Evolutionary conservation across 2,329 filamentous ascomycete genomes (phyloP), one percentile per base, ranked within the genome.

Genomic region (Botryotinia convoluta): DNA sequence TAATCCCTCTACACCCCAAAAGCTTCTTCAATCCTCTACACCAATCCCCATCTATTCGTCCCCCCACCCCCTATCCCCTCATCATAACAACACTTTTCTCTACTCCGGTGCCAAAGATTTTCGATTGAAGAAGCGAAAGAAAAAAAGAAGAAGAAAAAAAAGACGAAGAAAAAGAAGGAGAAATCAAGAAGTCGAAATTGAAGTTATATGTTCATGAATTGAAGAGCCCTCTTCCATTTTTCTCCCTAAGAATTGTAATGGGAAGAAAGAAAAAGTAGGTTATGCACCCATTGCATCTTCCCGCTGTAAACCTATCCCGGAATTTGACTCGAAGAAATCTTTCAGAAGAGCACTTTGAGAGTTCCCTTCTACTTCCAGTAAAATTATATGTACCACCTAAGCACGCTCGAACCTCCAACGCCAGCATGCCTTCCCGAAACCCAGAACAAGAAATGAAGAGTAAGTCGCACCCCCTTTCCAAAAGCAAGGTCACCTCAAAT

Each of bases 161-260:
- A 37, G 18, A 60, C 37, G 35, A 60, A 60, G 16, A 32, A 39
- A 39, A 39, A 32, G 12, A 60, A 14, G 20, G 10, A 60, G 4
- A 35, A 60, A 12, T 12, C n/a, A 37, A 22, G 6, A 57, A 48
- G 51, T 54, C 45, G 10, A 16, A 29, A 44, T 42, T 29, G 61
- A 68, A 64, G 44, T 57, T 68, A 29, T 42, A 57, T 68, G 35
- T 68, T 68, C 65, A 68, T 68, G n/a, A 68, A 42, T 68, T n/a
- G 48, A 68, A 57, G 42, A 35, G 32, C 18, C 18, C 26, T 18
- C 60, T 64, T 12, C 20, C 39, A 29, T 22, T 45, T n/a, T 29
- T 18, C 5, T 29, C 42, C 10, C 39, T 20, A 32, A 32, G 18
- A 22, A 29, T 12, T 48, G 42, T 1, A 12, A 22, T 65, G 29